These are phyloP conservation scores for Alternaria brassicicola DNA, from an alignment of 2,329 filamentous ascomycete species.

Conservation along the genomic window DNA sequence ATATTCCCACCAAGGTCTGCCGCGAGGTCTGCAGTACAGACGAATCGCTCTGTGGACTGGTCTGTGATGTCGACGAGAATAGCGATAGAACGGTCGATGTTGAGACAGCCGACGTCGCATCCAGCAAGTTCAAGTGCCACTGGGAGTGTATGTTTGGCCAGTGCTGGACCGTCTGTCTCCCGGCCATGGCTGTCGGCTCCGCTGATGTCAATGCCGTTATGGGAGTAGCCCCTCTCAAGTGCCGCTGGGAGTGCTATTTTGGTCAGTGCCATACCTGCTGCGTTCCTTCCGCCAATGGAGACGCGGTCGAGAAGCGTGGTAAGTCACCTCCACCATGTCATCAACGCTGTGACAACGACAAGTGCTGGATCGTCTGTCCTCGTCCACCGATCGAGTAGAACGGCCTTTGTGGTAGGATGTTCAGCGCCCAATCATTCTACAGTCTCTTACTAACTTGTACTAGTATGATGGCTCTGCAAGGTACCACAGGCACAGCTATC, in stretches of 20 bases:
- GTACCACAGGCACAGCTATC: neutral
- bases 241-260: neutral
- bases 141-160: neutral
- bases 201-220: neutral
- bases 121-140: neutral
- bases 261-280: neutral
- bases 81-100: neutral
- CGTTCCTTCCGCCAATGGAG: neutral
- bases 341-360: neutral
- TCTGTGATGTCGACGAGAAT: neutral
- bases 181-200: neutral
- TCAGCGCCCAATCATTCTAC: neutral
- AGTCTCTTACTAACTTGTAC: neutral
- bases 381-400: neutral
- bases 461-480: neutral
- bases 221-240: neutral
- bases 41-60: neutral
- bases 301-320: neutral
- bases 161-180: neutral
- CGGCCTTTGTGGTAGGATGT: neutral
- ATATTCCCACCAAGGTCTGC: slow-evolving; percentile 1
- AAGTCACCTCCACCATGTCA: neutral
- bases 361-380: neutral
- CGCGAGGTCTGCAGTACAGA: neutral
- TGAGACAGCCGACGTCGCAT: neutral